These are phyloP conservation scores for Penicillium sp. DNA, from an alignment of 2,329 filamentous ascomycete species.

Conservation along the genomic window DNA sequence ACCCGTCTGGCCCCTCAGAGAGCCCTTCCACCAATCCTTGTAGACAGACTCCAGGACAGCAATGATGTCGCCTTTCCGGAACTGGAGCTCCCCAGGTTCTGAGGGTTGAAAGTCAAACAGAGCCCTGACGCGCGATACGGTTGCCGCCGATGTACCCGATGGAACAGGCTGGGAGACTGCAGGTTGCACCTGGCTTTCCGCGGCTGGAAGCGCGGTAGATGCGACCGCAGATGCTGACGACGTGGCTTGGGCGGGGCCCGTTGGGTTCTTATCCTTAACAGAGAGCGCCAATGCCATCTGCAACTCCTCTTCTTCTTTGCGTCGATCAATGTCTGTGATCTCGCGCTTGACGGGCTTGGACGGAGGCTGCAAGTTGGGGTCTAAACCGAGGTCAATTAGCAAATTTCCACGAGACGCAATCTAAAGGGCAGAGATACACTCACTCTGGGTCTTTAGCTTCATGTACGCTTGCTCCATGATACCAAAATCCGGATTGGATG, in stretches of 20 bases:
- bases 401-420: not conserved
- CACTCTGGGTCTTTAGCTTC: conserved; percentile 72
- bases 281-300: conserved; percentile 94
- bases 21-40: conserved; percentile 99
- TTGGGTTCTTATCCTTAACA: conserved; percentile 71
- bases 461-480: conserved; percentile 97
- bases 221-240: conserved; percentile 31
- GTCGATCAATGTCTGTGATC: conserved; percentile 83
- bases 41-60: conserved; percentile 96
- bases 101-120: conserved; percentile 93
- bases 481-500: conserved; percentile 80
- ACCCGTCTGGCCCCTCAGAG: conserved; percentile 86
- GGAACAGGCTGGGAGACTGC: conserved; percentile 59
- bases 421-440: conserved; percentile 12
- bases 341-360: conserved; percentile 91
- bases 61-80: conserved; percentile 95
- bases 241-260: too few relatives aligned
- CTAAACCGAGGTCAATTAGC: conserved; percentile 46
- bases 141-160: conserved; percentile 89
- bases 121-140: conserved; percentile 88
- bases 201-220: conserved; percentile 9
- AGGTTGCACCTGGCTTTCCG: conserved; percentile 33
- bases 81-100: conserved; percentile 90
- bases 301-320: conserved; percentile 94
- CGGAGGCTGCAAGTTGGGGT: conserved; percentile 85